These are phyloP conservation scores for Lactifluus piperatus DNA, from an alignment of 768 basidiomycete species.

Conservation along the genomic window DNA sequence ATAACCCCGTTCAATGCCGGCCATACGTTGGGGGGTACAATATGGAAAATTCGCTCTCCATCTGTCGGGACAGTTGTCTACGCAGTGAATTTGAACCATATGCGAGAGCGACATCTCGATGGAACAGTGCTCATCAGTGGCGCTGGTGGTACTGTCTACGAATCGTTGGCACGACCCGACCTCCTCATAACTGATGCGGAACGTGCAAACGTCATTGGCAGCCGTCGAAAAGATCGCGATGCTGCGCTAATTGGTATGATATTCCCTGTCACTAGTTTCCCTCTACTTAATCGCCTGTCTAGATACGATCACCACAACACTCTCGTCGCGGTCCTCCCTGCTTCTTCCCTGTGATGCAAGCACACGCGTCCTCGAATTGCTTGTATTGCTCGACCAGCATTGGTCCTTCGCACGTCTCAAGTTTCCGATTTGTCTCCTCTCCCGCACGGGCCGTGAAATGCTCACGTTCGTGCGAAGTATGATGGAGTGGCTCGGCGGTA, in stretches of 20 bases:
- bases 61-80: constrained; percentile 94
- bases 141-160: constrained; percentile 70
- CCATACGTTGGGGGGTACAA: constrained; percentile 91
- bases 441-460: constrained; percentile 88
- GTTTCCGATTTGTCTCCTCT: constrained; percentile 90
- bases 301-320: constrained; percentile 87
- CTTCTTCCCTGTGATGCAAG: constrained; percentile 91
- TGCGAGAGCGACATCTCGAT: constrained; percentile 90
- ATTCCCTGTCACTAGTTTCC: background rate
- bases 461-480: constrained; percentile 88
- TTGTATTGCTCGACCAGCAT: constrained; percentile 92
- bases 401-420: constrained; percentile 85
- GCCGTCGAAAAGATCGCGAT: constrained; percentile 85
- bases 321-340: constrained; percentile 71
- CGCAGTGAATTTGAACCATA: constrained; percentile 93
- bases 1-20: constrained; percentile 95
- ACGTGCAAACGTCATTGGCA: constrained; percentile 70
- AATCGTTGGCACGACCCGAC: constrained; percentile 83
- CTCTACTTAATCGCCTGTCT: constrained; percentile 8
- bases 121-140: constrained; percentile 81
- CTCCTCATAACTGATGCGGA: constrained; percentile 91
- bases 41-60: constrained; percentile 98
- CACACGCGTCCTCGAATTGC: constrained; percentile 90
- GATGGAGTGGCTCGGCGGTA: constrained; percentile 99
- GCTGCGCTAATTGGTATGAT: constrained; percentile 70